Evolutionary conservation across 345 rosid species (phyloP).

Genomic region (Cardamine chenopodiifolia): DNA sequence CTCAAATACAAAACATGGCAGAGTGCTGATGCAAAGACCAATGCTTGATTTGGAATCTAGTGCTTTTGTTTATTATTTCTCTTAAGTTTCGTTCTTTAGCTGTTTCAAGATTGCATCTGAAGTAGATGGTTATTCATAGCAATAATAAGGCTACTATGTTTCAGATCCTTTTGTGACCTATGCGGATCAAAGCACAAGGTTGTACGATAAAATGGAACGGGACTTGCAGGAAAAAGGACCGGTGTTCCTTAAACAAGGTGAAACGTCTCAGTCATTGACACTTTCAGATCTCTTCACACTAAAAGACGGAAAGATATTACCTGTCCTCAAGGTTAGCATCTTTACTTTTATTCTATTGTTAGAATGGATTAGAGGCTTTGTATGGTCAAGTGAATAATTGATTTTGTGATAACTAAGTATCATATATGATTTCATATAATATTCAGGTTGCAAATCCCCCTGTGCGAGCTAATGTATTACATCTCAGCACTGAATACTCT

Average conservation of each 20-base stretch:
- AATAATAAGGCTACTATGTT: slow-evolving; percentile 6
- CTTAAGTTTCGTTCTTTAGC: neutral
- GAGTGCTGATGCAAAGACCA: slow-evolving; percentile 8
- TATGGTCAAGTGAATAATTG: neutral
- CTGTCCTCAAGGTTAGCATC: slow-evolving; percentile 69
- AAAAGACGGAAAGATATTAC: slow-evolving; percentile 64
- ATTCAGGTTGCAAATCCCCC: slow-evolving; percentile 75
- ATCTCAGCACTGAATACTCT: slow-evolving; percentile 70
- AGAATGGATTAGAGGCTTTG: slow-evolving; percentile 1
- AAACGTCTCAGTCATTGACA: slow-evolving; percentile 85
- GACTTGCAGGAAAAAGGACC: slow-evolving; percentile 80
- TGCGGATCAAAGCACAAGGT: slow-evolving; percentile 53
- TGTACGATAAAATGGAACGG: slow-evolving; percentile 80
- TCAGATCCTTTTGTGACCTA: slow-evolving; percentile 52
- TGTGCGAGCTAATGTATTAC: slow-evolving; percentile 84
- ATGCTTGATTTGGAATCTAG: slow-evolving; percentile 3
- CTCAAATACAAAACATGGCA: neutral
- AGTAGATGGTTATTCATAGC: neutral
- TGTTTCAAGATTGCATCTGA: neutral
- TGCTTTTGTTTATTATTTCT: neutral
- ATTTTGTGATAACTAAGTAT: slow-evolving; percentile 3
- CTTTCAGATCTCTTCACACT: slow-evolving; percentile 78
- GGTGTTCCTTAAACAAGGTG: slow-evolving; percentile 72
- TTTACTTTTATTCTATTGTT: neutral
- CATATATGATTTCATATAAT: neutral